These are phyloP conservation scores for Dendrocalamus sinicus DNA, from an alignment of 176 grass and related monocot species.

Conservation along the genomic window DNA sequence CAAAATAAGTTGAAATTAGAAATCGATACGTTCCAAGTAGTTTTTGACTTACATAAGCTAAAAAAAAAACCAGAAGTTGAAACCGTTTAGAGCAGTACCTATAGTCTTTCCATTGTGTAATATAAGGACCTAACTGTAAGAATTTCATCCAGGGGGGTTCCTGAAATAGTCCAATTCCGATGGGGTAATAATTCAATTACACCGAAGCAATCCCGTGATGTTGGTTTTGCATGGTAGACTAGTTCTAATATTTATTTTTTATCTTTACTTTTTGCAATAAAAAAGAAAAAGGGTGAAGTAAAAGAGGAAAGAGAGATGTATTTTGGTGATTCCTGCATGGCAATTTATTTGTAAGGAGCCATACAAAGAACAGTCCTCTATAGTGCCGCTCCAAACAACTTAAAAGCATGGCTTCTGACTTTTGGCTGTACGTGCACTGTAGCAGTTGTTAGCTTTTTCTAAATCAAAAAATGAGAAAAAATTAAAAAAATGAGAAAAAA, in stretches of 20 bases:
- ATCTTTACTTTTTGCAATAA: neutral
- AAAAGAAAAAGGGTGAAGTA: neutral
- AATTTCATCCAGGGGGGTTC: neutral
- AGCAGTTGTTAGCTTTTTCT: no score
- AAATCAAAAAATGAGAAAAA: no score
- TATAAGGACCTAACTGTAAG: neutral
- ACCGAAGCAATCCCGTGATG: neutral
- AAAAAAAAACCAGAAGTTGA: no score
- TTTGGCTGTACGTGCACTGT: no score
- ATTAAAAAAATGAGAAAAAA: no score
- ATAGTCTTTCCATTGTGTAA: neutral
- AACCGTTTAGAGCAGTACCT: no score
- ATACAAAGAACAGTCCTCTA: slow-evolving; percentile 30
- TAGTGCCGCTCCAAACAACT: no score
- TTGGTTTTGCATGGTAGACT: neutral
- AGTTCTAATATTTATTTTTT: neutral
- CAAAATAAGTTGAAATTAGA: no score
- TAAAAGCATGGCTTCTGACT: no score
- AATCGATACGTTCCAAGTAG: no score
- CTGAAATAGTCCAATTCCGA: neutral
- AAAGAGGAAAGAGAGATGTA: neutral
- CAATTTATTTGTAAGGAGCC: slow-evolving; percentile 29
- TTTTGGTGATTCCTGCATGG: neutral
- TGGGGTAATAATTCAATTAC: neutral
- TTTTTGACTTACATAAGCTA: no score